Evolutionary conservation across 2,329 filamentous ascomycete genomes (phyloP).

Genomic region (Ramichloridium luteum): DNA sequence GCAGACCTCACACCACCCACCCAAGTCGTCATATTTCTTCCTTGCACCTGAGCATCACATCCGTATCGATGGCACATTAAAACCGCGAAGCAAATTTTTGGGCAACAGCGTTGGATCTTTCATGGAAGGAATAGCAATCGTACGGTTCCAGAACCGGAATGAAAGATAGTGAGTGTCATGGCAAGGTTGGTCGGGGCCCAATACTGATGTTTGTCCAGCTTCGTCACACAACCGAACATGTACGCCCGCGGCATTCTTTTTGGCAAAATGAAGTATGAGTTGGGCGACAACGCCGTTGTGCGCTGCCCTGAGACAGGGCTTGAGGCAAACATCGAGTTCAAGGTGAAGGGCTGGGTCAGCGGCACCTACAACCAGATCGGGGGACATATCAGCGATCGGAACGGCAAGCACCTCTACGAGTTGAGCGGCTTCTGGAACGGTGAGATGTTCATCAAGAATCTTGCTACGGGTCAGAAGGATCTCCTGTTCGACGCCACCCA

Average conservation of each 20-base stretch:
- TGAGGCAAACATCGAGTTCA: conserved; percentile 89
- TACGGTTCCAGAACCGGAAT: conserved; percentile 70
- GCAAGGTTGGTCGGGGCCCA: too few species aligned
- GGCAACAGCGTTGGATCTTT: conserved; percentile 95
- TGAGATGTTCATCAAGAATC: conserved; percentile 84
- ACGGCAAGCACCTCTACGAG: conserved; percentile 79
- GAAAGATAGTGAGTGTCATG: conserved; percentile 76
- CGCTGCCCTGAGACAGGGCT: conserved; percentile 80
- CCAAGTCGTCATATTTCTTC: conserved; percentile 98
- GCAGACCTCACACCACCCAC: conserved; percentile 95
- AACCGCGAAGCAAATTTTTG: conserved; percentile 86
- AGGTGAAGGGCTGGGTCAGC: conserved; percentile 93
- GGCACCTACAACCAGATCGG: conserved; percentile 95
- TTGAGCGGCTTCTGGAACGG: conserved; percentile 86
- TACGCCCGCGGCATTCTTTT: conserved; percentile 94
- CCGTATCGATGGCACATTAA: conserved; percentile 87
- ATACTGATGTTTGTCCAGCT: conserved; percentile 47
- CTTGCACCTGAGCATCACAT: conserved; percentile 91
- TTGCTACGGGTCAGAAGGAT: conserved; percentile 74
- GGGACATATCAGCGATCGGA: conserved; percentile 76
- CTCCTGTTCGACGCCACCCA: conserved; percentile 77
- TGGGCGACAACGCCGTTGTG: conserved; percentile 90
- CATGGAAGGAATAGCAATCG: conserved; percentile 91
- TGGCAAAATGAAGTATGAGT: conserved; percentile 98
- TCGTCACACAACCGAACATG: conserved; percentile 96